These are phyloP conservation scores for Pittosporum tobira DNA, from an alignment of 129 eudicot genomes.

Conservation along the genomic window DNA sequence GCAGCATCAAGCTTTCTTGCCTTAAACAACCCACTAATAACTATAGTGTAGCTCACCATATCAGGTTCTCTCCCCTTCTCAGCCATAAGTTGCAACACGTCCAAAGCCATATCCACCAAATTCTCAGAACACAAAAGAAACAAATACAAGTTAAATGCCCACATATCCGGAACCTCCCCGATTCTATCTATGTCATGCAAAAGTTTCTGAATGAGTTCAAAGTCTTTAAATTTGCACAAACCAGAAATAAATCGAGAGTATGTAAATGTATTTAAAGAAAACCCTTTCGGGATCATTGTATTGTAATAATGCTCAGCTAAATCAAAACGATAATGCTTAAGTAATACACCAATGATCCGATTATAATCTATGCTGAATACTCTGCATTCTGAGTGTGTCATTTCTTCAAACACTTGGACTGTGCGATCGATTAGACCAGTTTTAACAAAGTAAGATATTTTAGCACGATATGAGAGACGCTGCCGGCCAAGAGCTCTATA, in stretches of 20 bases:
- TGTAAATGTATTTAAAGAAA: slow-evolving; percentile 75
- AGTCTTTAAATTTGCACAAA: slow-evolving; percentile 73
- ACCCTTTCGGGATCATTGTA: slow-evolving; percentile 58
- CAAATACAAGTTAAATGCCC: slow-evolving; percentile 85
- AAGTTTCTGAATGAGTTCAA: slow-evolving; percentile 52
- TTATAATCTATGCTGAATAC: slow-evolving; percentile 85
- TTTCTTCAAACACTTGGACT: slow-evolving; percentile 76
- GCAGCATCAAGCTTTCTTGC: slow-evolving; percentile 45
- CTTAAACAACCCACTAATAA: slow-evolving; percentile 61
- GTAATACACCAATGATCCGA: slow-evolving; percentile 73
- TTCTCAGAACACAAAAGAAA: slow-evolving; percentile 63
- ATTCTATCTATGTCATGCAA: slow-evolving; percentile 66
- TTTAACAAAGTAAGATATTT: slow-evolving; percentile 50
- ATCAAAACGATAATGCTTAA: slow-evolving; percentile 53
- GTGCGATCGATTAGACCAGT: slow-evolving; percentile 62
- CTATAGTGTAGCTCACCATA: slow-evolving; percentile 72
- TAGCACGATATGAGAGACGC: slow-evolving; percentile 64
- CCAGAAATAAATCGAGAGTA: slow-evolving; percentile 75
- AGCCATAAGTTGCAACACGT: slow-evolving; percentile 40
- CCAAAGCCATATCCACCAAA: slow-evolving; percentile 56
- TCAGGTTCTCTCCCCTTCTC: slow-evolving; percentile 75
- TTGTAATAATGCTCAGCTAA: slow-evolving; percentile 60
- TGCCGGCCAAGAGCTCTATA: slow-evolving; percentile 56
- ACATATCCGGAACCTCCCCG: slow-evolving; percentile 62
- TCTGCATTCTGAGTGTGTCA: slow-evolving; percentile 71